A percentile compares a stretch with the other conserved stretches of the same genome.
Conservation (phyloP, 306 rosid species). For the Prunus mume region DNA sequence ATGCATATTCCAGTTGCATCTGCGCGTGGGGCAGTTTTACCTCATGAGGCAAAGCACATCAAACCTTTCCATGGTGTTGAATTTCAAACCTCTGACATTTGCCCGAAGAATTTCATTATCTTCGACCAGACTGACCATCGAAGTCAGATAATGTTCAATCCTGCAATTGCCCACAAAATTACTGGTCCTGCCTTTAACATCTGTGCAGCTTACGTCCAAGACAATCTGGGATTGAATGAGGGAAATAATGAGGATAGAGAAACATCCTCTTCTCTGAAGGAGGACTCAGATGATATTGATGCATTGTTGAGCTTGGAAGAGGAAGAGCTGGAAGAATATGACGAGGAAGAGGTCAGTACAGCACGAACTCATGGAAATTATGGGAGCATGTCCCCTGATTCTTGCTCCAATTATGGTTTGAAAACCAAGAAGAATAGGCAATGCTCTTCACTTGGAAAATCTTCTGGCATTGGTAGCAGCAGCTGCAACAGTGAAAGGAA, state of each 20-base stretch:
- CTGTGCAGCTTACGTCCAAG: slow-evolving; percentile 42
- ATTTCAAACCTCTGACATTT: slow-evolving; percentile 73
- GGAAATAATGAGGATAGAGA: slow-evolving; percentile 43
- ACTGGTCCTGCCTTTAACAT: slow-evolving; percentile 48
- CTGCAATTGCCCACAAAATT: slow-evolving; percentile 67
- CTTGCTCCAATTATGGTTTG: slow-evolving; percentile 62
- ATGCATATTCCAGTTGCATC: slow-evolving; percentile 61
- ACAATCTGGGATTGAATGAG: slow-evolving; percentile 39
- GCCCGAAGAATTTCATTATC: slow-evolving; percentile 84
- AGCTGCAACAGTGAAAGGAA: slow-evolving; percentile 47
- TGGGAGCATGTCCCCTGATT: slow-evolving; percentile 51
- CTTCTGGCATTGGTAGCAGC: slow-evolving; percentile 38
- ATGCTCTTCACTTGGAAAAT: slow-evolving; percentile 34
- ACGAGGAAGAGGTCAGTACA: slow-evolving; percentile 85
- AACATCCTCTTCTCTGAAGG: slow-evolving; percentile 56
- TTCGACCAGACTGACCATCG: slow-evolving; percentile 81
- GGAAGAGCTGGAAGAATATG: slow-evolving; percentile 61
- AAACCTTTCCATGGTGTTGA: slow-evolving; percentile 66
- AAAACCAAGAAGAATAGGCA: slow-evolving; percentile 51
- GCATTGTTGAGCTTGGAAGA: slow-evolving; percentile 87
- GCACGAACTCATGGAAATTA: slow-evolving; percentile 67
- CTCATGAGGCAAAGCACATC: slow-evolving; percentile 52
- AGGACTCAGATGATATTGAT: slow-evolving; percentile 76
- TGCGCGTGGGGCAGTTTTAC: slow-evolving; percentile 46
- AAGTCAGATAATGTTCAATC: slow-evolving; percentile 80